A percentile compares a stretch with the other conserved stretches of the same genome.
Conservation (phyloP, 768 basidiomycete genomes). For the Agrocybe chaxingu region DNA sequence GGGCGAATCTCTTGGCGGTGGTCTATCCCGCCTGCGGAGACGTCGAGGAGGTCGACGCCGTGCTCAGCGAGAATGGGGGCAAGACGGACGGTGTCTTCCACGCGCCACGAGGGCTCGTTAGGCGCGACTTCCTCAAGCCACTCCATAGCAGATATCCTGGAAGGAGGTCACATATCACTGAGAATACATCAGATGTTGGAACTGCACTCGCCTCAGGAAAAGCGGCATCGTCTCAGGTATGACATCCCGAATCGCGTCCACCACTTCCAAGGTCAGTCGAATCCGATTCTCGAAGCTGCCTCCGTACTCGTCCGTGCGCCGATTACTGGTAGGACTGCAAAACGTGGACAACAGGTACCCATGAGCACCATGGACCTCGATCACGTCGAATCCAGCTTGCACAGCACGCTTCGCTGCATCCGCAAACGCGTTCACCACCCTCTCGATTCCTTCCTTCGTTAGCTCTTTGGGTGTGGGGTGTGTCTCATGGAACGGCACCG, state of each 20-base stretch:
- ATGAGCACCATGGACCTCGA: constrained; percentile 66
- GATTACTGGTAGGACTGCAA: constrained; percentile 55
- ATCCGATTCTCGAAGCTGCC: constrained; percentile 69
- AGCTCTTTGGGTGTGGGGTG: constrained; percentile 55
- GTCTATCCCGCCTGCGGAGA: constrained; percentile 62
- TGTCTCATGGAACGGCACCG: constrained; percentile 35
- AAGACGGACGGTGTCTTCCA: constrained; percentile 64
- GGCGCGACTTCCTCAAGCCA: constrained; percentile 62
- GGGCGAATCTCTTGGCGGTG: constrained; percentile 33
- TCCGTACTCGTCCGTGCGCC: constrained; percentile 66
- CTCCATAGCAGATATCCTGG: constrained; percentile 67
- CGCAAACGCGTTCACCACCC: constrained; percentile 52
- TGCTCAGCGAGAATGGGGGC: constrained; percentile 55
- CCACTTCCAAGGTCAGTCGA: constrained; percentile 59
- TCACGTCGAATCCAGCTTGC: constrained; percentile 55
- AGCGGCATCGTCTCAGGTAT: constrained; percentile 65
- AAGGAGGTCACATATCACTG: neutral
- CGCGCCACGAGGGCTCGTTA: constrained; percentile 62
- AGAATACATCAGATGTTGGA: constrained; percentile 2
- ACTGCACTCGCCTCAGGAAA: constrained; percentile 54
- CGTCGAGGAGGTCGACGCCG: constrained; percentile 76
- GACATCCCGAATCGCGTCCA: constrained; percentile 57
- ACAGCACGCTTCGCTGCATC: constrained; percentile 50
- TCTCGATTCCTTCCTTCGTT: constrained; percentile 52
- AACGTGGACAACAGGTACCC: constrained; percentile 60